These are phyloP conservation scores for Diplodia corticola DNA, from an alignment of 2,329 filamentous ascomycete genomes.

Conservation along the genomic window DNA sequence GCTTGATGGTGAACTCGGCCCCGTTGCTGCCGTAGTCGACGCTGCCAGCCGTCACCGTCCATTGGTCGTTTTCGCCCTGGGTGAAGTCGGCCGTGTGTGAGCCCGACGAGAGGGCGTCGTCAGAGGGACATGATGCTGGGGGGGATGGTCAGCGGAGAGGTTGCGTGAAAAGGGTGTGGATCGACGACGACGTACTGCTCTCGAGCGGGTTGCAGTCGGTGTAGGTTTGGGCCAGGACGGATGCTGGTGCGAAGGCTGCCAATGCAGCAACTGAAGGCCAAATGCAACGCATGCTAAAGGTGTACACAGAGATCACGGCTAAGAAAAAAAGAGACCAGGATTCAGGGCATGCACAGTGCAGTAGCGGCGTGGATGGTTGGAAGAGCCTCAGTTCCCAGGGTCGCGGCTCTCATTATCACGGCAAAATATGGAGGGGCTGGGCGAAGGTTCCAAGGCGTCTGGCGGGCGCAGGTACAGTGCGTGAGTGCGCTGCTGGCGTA, in stretches of 20 bases:
- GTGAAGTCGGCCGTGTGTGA: slow-evolving; percentile 39
- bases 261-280: not conserved
- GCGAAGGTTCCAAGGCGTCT: not conserved
- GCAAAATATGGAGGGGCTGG: slow-evolving; percentile 15
- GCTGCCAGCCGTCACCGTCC: slow-evolving; percentile 26
- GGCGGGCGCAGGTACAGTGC: not conserved
- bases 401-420: slow-evolving; percentile 3
- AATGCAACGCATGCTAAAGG: slow-evolving; percentile 6
- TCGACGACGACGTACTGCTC: slow-evolving; percentile 17
- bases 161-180: slow-evolving; percentile 15
- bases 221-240: slow-evolving; percentile 35
- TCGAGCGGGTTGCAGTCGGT: slow-evolving; percentile 36
- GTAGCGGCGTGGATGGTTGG: not conserved
- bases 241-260: not conserved
- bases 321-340: not conserved
- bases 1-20: slow-evolving; percentile 45
- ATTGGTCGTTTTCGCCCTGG: slow-evolving; percentile 28
- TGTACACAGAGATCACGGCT: not conserved
- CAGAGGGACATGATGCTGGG: slow-evolving; percentile 32
- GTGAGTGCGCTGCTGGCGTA: not conserved
- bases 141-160: slow-evolving; percentile 15
- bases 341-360: slow-evolving; percentile 14
- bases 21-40: slow-evolving; percentile 43
- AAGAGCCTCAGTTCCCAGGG: slow-evolving; percentile 19
- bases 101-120: slow-evolving; percentile 34